Evolutionary conservation across 768 basidiomycete species (phyloP).

Genomic region (Artomyces pyxidatus): DNA sequence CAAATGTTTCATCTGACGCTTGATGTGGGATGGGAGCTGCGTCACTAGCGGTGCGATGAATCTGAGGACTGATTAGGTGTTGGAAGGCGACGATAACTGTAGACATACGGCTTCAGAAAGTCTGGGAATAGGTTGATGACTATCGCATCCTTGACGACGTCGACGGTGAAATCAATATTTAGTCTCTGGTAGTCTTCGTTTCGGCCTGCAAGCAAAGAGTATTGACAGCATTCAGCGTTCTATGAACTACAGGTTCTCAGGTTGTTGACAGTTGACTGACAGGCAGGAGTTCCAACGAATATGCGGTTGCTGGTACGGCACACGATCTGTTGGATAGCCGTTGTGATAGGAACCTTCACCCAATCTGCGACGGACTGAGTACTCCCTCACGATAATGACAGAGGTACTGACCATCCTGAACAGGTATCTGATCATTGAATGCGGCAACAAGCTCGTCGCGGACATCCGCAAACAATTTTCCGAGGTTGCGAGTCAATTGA

Average conservation of each 20-base stretch:
- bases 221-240: background rate
- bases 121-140: conserved; percentile 28
- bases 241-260: no score
- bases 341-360: background rate
- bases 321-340: conserved; percentile 14
- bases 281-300: conserved; percentile 31
- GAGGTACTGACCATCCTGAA: background rate
- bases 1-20: background rate
- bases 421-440: background rate
- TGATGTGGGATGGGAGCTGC: background rate
- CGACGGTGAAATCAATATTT: conserved; percentile 26
- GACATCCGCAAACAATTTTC: background rate
- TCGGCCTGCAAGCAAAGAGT: conserved; percentile 23
- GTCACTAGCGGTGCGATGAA: background rate
- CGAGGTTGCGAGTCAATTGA: conserved; percentile 1
- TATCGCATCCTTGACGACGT: conserved; percentile 24
- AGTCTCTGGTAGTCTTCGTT: conserved; percentile 28
- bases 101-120: conserved; percentile 26
- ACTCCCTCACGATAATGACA: background rate
- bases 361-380: background rate
- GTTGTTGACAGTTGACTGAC: no score
- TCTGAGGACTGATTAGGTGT: background rate
- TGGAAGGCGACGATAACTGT: conserved; percentile 1
- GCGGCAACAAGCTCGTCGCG: background rate
- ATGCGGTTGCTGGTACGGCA: conserved; percentile 33